Evolutionary conservation across 2,329 filamentous ascomycete genomes (phyloP).

Genomic region (Colletotrichum sp.): DNA sequence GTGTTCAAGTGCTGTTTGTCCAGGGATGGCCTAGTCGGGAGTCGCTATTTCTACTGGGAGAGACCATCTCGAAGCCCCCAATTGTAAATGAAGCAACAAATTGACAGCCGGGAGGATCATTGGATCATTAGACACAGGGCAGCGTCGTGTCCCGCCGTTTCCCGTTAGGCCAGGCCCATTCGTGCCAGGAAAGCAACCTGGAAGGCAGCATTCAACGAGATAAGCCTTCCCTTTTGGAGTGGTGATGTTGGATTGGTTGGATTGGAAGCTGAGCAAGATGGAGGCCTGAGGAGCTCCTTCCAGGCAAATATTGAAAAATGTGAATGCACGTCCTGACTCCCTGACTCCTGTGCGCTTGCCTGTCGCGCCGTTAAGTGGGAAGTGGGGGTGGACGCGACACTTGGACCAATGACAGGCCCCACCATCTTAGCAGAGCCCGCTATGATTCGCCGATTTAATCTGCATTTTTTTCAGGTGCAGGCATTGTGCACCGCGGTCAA

Average conservation of each 20-base stretch:
- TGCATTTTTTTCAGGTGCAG: neutral
- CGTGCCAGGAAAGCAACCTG: neutral
- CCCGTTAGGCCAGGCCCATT: neutral
- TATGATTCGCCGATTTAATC: neutral
- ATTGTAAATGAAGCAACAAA: neutral
- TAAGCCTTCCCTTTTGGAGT: neutral
- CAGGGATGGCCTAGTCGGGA: constrained; percentile 3
- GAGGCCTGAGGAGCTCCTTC: neutral
- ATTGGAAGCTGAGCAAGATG: neutral
- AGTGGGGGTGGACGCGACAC: neutral
- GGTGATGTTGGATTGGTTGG: neutral
- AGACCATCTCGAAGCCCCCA: neutral
- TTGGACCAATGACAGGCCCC: neutral
- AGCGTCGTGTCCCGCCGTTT: neutral
- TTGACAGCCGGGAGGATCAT: neutral
- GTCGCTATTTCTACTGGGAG: neutral
- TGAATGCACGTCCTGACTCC: neutral
- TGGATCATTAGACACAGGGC: neutral
- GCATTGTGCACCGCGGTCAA: neutral
- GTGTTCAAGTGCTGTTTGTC: neutral
- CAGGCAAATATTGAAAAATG: neutral
- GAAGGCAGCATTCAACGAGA: neutral
- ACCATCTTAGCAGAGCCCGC: neutral
- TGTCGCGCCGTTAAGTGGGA: neutral
- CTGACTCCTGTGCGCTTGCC: neutral